Conservation (phyloP, 805 yeast species). For the Sugiyamaella boreocaroliniensis region DNA sequence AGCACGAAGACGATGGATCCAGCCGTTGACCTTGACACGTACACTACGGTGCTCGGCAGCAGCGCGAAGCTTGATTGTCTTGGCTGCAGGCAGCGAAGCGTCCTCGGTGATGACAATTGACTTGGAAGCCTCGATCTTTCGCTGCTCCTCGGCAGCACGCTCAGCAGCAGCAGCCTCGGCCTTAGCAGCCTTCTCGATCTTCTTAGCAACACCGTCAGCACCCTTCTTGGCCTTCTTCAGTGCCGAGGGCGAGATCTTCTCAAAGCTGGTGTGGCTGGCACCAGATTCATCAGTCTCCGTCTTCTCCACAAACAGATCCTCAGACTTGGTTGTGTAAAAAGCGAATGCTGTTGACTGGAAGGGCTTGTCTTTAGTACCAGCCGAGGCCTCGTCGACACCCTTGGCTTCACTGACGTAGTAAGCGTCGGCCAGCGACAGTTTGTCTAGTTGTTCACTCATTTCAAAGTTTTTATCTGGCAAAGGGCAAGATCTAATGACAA, state of each 20-base stretch:
- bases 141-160: slow-evolving; percentile 64
- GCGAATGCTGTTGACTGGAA: slow-evolving; percentile 84
- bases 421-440: slow-evolving; percentile 13
- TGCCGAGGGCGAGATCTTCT: slow-evolving; percentile 81
- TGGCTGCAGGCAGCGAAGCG: slow-evolving; percentile 60
- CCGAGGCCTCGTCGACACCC: slow-evolving; percentile 58
- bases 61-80: slow-evolving; percentile 55
- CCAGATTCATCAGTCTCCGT: slow-evolving; percentile 45
- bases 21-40: slow-evolving; percentile 79
- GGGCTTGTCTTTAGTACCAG: slow-evolving; percentile 66
- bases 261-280: slow-evolving; percentile 34
- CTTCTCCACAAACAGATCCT: slow-evolving; percentile 53
- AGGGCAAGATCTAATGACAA: neutral
- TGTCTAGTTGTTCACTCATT: slow-evolving; percentile 15
- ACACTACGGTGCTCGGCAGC: slow-evolving; percentile 50
- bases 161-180: slow-evolving; percentile 47
- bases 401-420: slow-evolving; percentile 66
- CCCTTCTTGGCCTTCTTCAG: slow-evolving; percentile 95
- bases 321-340: slow-evolving; percentile 38
- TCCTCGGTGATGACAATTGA: slow-evolving; percentile 73
- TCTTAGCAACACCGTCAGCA: slow-evolving; percentile 83
- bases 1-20: slow-evolving; percentile 91
- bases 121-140: slow-evolving; percentile 70
- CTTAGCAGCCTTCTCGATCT: slow-evolving; percentile 55
- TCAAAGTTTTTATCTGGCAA: slow-evolving; percentile 7